Evolutionary conservation across 164 flowering plant species (phyloP), one percentile per base, ranked within the genome.

Genomic region (Magnolia officinalis): DNA sequence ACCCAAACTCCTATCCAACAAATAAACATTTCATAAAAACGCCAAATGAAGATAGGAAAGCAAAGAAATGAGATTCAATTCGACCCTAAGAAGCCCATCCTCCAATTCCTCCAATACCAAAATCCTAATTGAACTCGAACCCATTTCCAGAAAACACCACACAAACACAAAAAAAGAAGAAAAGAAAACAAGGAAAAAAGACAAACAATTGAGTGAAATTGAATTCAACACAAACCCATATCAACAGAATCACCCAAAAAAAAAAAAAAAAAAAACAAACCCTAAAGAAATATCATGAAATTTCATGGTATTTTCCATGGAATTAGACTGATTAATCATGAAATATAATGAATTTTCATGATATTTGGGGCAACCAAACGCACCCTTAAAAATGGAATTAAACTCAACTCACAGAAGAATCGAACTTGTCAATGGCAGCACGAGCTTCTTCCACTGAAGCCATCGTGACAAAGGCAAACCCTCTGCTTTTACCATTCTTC

Each of bases 391-490:
- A 16, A 24, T 68, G 45, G 29, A 7, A 68, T 7, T 13, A 19
- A 68, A 11, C 14, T 19, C 52, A 50, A 51, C 91, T 88, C 83
- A 93, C 98, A 74, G 73, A 79, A 51, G 89, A 82, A 76, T 90
- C 84, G 70, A 88, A 86, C 72, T 93, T 93, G 3, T 91, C 92
- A 49, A 93, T 52, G 4, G 78, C 95, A 67, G 90, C 88, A 75
- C 81, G 86, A 75, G 98, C 94, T 75, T 85, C 93, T 61, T 89
- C 96, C 2, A 78, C 85, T 18, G 95, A 77, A 75, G 79, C 80
- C 98, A 95, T 89, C 6, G 94, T 92, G 24, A 95, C 88, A 77
- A 93, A 93, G 2, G 91, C 95, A 78, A 80, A 95, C 10, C 97
- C 94, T 77, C 89, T 86, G 83, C 79, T 86, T 78, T 61, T 92